Conservation (phyloP, 2,329 filamentous ascomycete genomes). For the Westerdykella sp. region DNA sequence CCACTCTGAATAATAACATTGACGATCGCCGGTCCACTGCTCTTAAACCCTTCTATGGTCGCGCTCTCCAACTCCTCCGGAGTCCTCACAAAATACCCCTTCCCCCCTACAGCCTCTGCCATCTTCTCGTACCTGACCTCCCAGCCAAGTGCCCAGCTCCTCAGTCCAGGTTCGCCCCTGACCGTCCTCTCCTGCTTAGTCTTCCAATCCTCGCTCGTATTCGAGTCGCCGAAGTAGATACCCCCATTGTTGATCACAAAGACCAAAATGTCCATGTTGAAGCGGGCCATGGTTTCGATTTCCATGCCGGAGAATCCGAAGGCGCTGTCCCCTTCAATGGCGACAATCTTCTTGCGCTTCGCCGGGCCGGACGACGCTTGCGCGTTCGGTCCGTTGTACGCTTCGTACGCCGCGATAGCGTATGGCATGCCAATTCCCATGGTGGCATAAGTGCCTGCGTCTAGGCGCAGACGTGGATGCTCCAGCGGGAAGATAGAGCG, state of each 20-base stretch:
- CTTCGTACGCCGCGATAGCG: slow-evolving; percentile 50
- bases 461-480: slow-evolving; percentile 50
- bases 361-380: slow-evolving; percentile 26
- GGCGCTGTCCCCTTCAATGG: slow-evolving; percentile 51
- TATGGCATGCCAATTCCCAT: slow-evolving; percentile 56
- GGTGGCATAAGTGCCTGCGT: slow-evolving; percentile 53
- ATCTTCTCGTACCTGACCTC: slow-evolving; percentile 52
- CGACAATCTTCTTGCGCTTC: slow-evolving; percentile 47
- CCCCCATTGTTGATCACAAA: slow-evolving; percentile 52
- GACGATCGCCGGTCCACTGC: slow-evolving; percentile 45
- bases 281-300: slow-evolving; percentile 51
- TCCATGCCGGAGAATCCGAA: slow-evolving; percentile 52
- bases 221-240: slow-evolving; percentile 32
- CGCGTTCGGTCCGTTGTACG: slow-evolving; percentile 44
- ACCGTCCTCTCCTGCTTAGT: slow-evolving; percentile 29
- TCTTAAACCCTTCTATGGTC: slow-evolving; percentile 45
- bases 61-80: slow-evolving; percentile 46
- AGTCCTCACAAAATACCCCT: slow-evolving; percentile 47
- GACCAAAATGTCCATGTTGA: slow-evolving; percentile 49
- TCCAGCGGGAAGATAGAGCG: slow-evolving; percentile 50
- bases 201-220: slow-evolving; percentile 38
- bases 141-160: slow-evolving; percentile 47
- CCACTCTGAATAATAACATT: slow-evolving; percentile 52
- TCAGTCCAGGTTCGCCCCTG: slow-evolving; percentile 33
- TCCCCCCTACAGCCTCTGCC: slow-evolving; percentile 49